A percentile compares a stretch with the other conserved stretches of the same genome.
Conservation (phyloP, 1,284 basidiomycete species). For the Microbotryum intermedium region DNA sequence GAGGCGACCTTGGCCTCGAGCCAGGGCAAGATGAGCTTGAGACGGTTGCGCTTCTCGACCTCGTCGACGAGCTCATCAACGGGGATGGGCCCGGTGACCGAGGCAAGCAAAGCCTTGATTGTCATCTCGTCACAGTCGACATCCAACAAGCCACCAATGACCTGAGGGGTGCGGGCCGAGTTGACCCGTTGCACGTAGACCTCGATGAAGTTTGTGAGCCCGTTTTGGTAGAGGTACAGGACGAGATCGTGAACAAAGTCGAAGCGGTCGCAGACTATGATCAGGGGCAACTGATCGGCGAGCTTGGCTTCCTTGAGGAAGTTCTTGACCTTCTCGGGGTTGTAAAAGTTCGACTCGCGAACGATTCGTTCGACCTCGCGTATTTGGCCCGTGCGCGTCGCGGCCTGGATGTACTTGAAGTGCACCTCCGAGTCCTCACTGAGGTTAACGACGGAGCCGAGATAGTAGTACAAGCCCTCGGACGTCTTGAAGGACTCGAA, state of each 20-base stretch:
- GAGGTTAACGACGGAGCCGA: slow-evolving; percentile 94
- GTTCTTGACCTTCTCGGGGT: slow-evolving; percentile 99
- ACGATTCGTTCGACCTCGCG: slow-evolving; percentile 98
- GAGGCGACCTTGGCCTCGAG: slow-evolving; percentile 84
- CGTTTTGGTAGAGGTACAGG: slow-evolving; percentile 97
- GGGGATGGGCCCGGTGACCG: slow-evolving; percentile 94
- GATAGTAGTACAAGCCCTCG: slow-evolving; percentile 96
- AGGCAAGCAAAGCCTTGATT: slow-evolving; percentile 87
- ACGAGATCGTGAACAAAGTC: slow-evolving; percentile 99
- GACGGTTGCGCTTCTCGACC: slow-evolving; percentile 89
- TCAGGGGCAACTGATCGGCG: slow-evolving; percentile 91
- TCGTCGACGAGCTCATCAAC: slow-evolving; percentile 96
- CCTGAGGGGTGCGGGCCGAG: slow-evolving; percentile 94
- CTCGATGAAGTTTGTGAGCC: slow-evolving; percentile 93
- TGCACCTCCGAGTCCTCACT: slow-evolving; percentile 94
- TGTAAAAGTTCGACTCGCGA: slow-evolving; percentile 94
- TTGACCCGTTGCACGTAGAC: slow-evolving; percentile 99
- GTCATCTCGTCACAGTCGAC: slow-evolving; percentile 96
- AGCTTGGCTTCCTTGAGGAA: slow-evolving; percentile 95
- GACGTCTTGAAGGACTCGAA: slow-evolving; percentile 98
- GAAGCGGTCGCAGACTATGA: slow-evolving; percentile 99
- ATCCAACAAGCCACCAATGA: slow-evolving; percentile 91
- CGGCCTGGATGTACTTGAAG: slow-evolving; percentile 99
- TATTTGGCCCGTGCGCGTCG: slow-evolving; percentile 95
- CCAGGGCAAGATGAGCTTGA: slow-evolving; percentile 97